Conservation (phyloP, 768 basidiomycete species). For the Phaeotremella fagi region DNA sequence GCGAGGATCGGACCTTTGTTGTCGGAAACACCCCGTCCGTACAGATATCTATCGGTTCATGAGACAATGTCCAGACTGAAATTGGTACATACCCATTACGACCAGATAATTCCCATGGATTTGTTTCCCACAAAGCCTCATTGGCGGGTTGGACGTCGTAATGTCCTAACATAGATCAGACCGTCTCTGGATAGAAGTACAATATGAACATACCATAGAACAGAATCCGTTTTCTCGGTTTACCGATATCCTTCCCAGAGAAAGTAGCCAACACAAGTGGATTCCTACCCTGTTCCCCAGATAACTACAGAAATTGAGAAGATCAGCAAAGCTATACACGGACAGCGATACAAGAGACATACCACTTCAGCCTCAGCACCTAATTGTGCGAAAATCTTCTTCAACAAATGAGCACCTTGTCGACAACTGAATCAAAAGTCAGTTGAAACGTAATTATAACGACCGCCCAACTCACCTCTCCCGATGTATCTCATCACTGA, state of each 20-base stretch:
- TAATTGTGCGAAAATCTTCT: constrained; percentile 78
- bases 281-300: constrained; percentile 69
- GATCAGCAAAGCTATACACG: not conserved
- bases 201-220: constrained; percentile 68
- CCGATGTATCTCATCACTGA: constrained; percentile 64
- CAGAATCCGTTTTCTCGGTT: constrained; percentile 62
- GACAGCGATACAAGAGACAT: constrained; percentile 28
- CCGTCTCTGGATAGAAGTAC: not conserved
- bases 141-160: constrained; percentile 93
- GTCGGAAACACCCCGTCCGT: constrained; percentile 66
- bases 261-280: constrained; percentile 90
- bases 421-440: constrained; percentile 55
- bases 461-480: constrained; percentile 52
- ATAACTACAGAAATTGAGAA: constrained; percentile 54
- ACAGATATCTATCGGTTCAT: constrained; percentile 33
- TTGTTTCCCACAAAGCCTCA: constrained; percentile 67
- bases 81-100: constrained; percentile 66
- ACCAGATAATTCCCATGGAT: constrained; percentile 76
- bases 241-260: constrained; percentile 61
- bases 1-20: constrained; percentile 95
- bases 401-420: constrained; percentile 88
- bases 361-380: constrained; percentile 78
- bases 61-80: not conserved
- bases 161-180: constrained; percentile 54
- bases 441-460: not conserved